Evolutionary conservation across 306 rosid species (phyloP).

Genomic region (Datisca glomerata): DNA sequence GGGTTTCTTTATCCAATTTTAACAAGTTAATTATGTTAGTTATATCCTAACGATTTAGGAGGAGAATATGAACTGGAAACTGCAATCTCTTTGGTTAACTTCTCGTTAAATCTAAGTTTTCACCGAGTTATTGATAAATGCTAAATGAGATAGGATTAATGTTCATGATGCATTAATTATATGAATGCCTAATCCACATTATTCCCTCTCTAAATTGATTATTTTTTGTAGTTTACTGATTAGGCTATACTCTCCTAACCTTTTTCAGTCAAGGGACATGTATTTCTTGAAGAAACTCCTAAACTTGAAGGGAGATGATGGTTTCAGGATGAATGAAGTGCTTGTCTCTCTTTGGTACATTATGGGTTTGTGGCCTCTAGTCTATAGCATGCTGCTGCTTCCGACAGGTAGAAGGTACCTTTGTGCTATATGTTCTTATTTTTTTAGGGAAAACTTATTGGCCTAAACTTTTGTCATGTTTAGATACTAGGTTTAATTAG

Average conservation of each 20-base stretch:
- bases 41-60: too few species aligned
- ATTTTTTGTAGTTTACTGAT: not conserved
- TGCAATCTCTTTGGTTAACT: too few species aligned
- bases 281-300: constrained; percentile 74
- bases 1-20: too few species aligned
- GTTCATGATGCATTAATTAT: too few species aligned
- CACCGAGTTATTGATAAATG: too few species aligned
- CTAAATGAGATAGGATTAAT: too few species aligned
- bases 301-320: constrained; percentile 70
- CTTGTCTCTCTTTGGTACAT: constrained; percentile 76
- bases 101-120: too few species aligned
- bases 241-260: not conserved
- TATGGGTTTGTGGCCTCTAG: constrained; percentile 94
- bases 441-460: not conserved
- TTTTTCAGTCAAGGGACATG: constrained; percentile 49
- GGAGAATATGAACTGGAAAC: too few species aligned
- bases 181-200: too few species aligned
- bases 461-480: not conserved
- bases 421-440: constrained; percentile 1
- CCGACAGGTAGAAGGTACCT: constrained; percentile 85
- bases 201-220: not conserved
- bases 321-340: constrained; percentile 76
- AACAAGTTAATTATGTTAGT: too few species aligned
- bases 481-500: constrained; percentile 2
- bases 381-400: constrained; percentile 65